Conservation (phyloP, 2,329 filamentous ascomycete genomes). For the Chaetothyriales sp. region DNA sequence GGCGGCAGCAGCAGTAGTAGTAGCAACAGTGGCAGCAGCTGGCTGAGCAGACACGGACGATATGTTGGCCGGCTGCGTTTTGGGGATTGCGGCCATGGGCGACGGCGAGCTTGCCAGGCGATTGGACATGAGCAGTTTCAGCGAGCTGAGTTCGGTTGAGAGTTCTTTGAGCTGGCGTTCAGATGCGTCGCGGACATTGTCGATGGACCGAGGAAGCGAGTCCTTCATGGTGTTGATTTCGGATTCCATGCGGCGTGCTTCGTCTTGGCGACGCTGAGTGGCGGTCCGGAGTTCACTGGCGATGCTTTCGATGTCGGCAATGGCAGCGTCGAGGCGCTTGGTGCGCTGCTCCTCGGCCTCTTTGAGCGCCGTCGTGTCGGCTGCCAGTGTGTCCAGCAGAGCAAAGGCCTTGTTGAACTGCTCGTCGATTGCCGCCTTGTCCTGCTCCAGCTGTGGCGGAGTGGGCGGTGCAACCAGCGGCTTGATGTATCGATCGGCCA, state of each 20-base stretch:
- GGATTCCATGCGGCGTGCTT: slow-evolving; percentile 69
- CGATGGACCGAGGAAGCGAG: slow-evolving; percentile 72
- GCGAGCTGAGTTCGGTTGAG: slow-evolving; percentile 70
- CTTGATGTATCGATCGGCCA: slow-evolving; percentile 84
- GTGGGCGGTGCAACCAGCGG: slow-evolving; percentile 88
- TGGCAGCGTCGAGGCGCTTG: slow-evolving; percentile 62
- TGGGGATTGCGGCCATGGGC: slow-evolving; percentile 20
- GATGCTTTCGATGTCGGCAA: slow-evolving; percentile 71
- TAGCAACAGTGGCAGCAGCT: slow-evolving; percentile 11
- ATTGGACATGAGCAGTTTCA: slow-evolving; percentile 71
- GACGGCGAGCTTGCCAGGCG: slow-evolving; percentile 28
- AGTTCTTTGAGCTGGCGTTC: slow-evolving; percentile 73
- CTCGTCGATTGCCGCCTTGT: slow-evolving; percentile 84
- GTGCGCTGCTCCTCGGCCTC: slow-evolving; percentile 71
- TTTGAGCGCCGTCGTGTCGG: slow-evolving; percentile 81
- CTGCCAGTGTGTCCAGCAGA: slow-evolving; percentile 77
- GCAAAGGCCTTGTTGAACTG: slow-evolving; percentile 86
- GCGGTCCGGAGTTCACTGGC: slow-evolving; percentile 61
- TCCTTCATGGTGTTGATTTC: slow-evolving; percentile 73
- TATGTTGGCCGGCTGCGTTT: slow-evolving; percentile 20
- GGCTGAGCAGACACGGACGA: slow-evolving; percentile 17
- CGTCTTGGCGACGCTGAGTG: slow-evolving; percentile 69
- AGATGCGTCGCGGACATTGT: slow-evolving; percentile 70
- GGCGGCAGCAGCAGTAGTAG: slow-evolving; percentile 12
- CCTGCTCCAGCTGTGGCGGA: slow-evolving; percentile 79